Evolutionary conservation across 208 protist genomes (phyloP).

Genomic region (Acanthamoeba pearcei): DNA sequence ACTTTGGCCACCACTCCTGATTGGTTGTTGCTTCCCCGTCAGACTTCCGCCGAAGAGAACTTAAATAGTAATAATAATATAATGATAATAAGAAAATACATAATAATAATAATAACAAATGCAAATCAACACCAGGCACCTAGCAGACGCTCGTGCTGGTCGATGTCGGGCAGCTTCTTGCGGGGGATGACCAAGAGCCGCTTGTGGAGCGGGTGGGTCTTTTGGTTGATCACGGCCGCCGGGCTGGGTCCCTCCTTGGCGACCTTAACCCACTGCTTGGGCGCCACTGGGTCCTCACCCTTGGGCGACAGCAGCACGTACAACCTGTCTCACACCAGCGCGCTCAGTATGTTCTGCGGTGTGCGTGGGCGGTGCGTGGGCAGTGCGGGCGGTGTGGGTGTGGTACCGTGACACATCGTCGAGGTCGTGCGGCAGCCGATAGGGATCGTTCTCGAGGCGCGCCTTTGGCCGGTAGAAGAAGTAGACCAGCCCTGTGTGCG

Average conservation of each 20-base stretch:
- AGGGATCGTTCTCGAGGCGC: not conserved
- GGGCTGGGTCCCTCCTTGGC: not conserved
- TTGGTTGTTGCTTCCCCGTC: too few species aligned
- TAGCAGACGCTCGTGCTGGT: slow-evolving; percentile 10
- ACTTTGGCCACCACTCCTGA: not conserved
- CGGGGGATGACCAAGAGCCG: not conserved
- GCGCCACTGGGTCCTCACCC: not conserved
- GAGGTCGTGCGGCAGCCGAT: not conserved
- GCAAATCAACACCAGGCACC: too few species aligned
- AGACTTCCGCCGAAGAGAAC: too few species aligned
- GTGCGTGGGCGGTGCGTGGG: not conserved
- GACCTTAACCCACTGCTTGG: not conserved
- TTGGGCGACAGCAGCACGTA: slow-evolving; percentile 26
- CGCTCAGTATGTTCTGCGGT: not conserved
- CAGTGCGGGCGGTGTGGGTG: too few species aligned
- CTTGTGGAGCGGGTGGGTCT: not conserved
- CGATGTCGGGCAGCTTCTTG: slow-evolving; percentile 39
- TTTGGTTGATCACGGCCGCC: not conserved
- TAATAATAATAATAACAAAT: too few species aligned
- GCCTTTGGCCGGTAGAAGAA: slow-evolving; percentile 32
- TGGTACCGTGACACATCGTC: not conserved
- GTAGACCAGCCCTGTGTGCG: not conserved
- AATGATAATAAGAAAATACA: too few species aligned
- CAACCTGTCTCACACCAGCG: not conserved
- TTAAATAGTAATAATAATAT: too few species aligned